Evolutionary conservation across 139 green algal genomes (phyloP).

Genomic region (Marvania coccoides): DNA sequence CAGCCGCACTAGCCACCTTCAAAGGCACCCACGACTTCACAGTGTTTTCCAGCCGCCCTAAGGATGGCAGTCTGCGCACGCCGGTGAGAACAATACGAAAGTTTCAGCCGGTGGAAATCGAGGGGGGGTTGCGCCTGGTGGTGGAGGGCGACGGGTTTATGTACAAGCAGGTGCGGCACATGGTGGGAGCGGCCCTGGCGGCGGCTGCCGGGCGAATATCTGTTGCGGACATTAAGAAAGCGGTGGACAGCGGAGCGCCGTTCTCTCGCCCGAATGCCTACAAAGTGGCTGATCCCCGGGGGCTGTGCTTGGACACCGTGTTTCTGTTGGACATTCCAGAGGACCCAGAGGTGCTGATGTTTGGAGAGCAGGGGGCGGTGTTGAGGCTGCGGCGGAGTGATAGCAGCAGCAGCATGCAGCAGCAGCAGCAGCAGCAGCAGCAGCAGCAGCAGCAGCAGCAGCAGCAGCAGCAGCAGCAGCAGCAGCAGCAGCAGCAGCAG

Average conservation of each 20-base stretch:
- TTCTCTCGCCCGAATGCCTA: background rate
- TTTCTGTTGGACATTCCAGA: background rate
- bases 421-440: no score
- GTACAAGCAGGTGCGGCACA: background rate
- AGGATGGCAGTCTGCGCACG: background rate
- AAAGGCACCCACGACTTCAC: background rate
- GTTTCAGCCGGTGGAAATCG: background rate
- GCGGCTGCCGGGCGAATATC: background rate
- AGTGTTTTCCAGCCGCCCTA: background rate
- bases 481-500: no score
- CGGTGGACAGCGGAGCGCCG: background rate
- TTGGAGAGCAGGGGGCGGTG: background rate
- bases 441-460: no score
- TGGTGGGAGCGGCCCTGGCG: background rate
- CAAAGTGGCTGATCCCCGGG: conserved; percentile 1
- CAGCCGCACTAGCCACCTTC: background rate
- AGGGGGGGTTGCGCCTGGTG: background rate
- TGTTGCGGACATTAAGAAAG: background rate
- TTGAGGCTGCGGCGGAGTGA: no score
- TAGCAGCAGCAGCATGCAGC: no score
- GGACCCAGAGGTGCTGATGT: background rate
- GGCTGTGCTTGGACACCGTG: conserved; percentile 1
- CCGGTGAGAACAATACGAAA: background rate
- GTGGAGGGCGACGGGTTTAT: conserved; percentile 1
- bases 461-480: no score